Percentiles rank a stretch among this genome's conserved stretches.
Evolutionary conservation across 176 grass and related monocot genomes (phyloP).

Genomic region (Bromus sterilis): DNA sequence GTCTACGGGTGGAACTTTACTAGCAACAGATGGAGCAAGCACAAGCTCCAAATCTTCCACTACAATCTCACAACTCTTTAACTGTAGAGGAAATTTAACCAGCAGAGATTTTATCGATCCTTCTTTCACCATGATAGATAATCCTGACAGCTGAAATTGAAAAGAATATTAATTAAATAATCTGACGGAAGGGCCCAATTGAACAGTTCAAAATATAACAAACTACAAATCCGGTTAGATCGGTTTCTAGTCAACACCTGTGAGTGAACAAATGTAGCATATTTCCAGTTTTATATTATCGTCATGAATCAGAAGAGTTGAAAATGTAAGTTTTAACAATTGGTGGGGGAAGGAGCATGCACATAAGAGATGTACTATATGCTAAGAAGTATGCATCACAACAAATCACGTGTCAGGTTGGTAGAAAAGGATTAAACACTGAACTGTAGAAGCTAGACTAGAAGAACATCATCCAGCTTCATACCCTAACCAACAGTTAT

Average conservation of each 20-base stretch:
- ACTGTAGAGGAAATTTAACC: slow-evolving; percentile 67
- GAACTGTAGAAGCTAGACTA: background rate
- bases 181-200: background rate
- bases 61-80: slow-evolving; percentile 67
- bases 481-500: background rate
- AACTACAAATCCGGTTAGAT: background rate
- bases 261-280: background rate
- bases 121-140: slow-evolving; percentile 73
- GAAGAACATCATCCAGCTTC: background rate
- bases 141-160: slow-evolving; percentile 60
- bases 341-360: background rate
- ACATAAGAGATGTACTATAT: background rate
- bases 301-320: background rate
- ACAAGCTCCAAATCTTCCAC: slow-evolving; percentile 89
- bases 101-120: slow-evolving; percentile 88
- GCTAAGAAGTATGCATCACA: background rate
- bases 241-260: background rate
- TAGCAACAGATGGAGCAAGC: slow-evolving; percentile 48
- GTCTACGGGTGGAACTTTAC: slow-evolving; percentile 36
- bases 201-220: background rate
- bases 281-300: background rate
- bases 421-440: background rate
- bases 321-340: background rate
- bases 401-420: background rate
- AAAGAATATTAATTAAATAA: slow-evolving; percentile 1